A percentile compares a stretch with the other conserved stretches of the same genome.
These are phyloP conservation scores for Excoecaria agallocha DNA, from an alignment of 345 rosid species.

Conservation along the genomic window DNA sequence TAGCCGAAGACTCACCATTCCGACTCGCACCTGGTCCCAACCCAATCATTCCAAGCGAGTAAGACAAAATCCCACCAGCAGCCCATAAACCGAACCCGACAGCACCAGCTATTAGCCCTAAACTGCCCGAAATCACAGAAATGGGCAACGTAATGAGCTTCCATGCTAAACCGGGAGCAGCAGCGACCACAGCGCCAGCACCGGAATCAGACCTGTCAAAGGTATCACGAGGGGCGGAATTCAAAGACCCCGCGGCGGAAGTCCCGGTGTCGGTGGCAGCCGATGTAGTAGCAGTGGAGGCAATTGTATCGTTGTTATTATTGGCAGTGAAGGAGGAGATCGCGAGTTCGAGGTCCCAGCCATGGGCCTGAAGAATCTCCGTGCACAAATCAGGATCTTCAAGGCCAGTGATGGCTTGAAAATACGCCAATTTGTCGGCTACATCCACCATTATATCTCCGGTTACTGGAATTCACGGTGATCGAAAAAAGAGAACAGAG, in stretches of 20 bases:
- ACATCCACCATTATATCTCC: constrained; percentile 59
- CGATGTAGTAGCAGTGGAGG: constrained; percentile 20
- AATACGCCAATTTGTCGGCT: constrained; percentile 83
- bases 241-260: constrained; percentile 14
- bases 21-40: constrained; percentile 48
- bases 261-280: constrained; percentile 16
- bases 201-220: constrained; percentile 19
- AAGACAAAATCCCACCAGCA: constrained; percentile 84
- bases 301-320: constrained; percentile 13
- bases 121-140: constrained; percentile 77
- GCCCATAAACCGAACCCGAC: constrained; percentile 94
- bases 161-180: constrained; percentile 78
- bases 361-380: constrained; percentile 93
- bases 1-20: constrained; percentile 43
- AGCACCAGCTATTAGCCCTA: constrained; percentile 86
- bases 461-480: neutral
- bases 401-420: constrained; percentile 91
- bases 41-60: constrained; percentile 82
- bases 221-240: constrained; percentile 27
- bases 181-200: constrained; percentile 17
- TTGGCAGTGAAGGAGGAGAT: constrained; percentile 73
- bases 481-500: neutral
- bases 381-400: constrained; percentile 89
- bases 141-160: constrained; percentile 72
- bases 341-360: constrained; percentile 98